Evolutionary conservation across 768 basidiomycete genomes (phyloP), one percentile per base, ranked within the genome.

Genomic region (Naganishia antarctica): DNA sequence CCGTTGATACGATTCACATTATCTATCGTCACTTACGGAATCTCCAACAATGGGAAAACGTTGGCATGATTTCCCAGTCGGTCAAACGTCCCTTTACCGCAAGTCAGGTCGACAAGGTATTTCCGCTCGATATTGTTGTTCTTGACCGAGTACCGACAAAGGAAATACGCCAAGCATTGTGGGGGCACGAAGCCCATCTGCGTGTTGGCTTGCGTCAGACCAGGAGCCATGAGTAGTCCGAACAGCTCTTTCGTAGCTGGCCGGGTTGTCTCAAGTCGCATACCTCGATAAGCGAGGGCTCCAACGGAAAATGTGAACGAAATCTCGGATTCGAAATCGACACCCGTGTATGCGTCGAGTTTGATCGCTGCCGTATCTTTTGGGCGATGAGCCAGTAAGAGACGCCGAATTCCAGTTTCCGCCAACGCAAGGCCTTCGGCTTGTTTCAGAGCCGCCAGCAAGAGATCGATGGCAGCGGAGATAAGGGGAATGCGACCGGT

Each of bases 21-120:
- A n/a, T n/a, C n/a, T n/a, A n/a, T n/a, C n/a, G 43, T 23, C 7
- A 63, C 62, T 46, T 44, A 63, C 62, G 62, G 62, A 53, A 63
- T 63, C 23, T 63, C 62, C 12, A 63, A 28, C 41, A 63, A 28
- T 4, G 50, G 41, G 15, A 63, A 43, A 11, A 63, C 50, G 28
- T 53, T 51, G 3, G 50, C 49, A 29, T 46, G 50, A 28, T 45
- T 53, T n/a, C 21, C 32, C 28, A 31, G 41, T 29, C 49, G 62
- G 25, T 40, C 48, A 32, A 45, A 51, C 40, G 50, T 63, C 23
- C 53, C 53, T 34, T 57, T 45, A 43, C 49, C 49, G 43, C 62
- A 51, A 31, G 40, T 43, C 51, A 63, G 18, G 41, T 40, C 40
- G 29, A 51, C 50, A 37, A 63, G 9, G 41, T 51, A 41, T 23